Conservation (phyloP, 2,329 filamentous ascomycete species). For the Endocalyx cinctus region DNA sequence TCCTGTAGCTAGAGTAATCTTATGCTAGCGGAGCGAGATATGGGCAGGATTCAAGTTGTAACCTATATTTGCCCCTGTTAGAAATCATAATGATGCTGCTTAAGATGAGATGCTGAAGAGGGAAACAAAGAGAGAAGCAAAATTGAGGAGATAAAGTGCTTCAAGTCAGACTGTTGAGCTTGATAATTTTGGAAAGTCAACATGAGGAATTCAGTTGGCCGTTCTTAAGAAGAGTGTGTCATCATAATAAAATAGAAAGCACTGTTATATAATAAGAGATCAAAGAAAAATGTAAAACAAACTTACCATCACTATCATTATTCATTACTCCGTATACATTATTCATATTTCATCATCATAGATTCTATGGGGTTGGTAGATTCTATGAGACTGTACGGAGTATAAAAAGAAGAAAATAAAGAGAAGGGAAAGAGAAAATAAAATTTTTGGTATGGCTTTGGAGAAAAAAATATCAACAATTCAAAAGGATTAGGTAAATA, state of each 20-base stretch:
- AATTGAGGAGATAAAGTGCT: too few species aligned
- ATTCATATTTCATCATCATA: slow-evolving; percentile 49
- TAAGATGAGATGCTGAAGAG: too few species aligned
- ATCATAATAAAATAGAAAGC: slow-evolving; percentile 35
- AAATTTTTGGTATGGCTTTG: slow-evolving; percentile 1
- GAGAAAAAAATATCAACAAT: too few species aligned
- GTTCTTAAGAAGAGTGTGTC: slow-evolving; percentile 59
- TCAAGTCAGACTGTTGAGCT: slow-evolving; percentile 62
- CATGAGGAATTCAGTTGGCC: slow-evolving; percentile 59
- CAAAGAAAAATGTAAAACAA: slow-evolving; percentile 10
- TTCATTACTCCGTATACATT: slow-evolving; percentile 67
- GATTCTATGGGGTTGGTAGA: slow-evolving; percentile 1
- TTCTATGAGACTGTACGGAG: background rate
- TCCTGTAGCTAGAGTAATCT: too few species aligned
- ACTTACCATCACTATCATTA: slow-evolving; percentile 12
- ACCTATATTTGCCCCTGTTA: too few species aligned
- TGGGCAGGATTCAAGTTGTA: too few species aligned
- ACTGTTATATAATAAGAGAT: background rate
- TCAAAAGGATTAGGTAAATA: too few species aligned
- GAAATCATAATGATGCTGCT: too few species aligned
- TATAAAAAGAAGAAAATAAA: background rate
- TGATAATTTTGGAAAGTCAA: slow-evolving; percentile 53
- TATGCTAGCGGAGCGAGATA: too few species aligned
- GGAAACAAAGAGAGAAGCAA: too few species aligned
- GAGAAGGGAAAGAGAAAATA: background rate